phyloP scores from a whole-genome alignment of 805 yeast species.

The Naumovozyma baii region DNA sequence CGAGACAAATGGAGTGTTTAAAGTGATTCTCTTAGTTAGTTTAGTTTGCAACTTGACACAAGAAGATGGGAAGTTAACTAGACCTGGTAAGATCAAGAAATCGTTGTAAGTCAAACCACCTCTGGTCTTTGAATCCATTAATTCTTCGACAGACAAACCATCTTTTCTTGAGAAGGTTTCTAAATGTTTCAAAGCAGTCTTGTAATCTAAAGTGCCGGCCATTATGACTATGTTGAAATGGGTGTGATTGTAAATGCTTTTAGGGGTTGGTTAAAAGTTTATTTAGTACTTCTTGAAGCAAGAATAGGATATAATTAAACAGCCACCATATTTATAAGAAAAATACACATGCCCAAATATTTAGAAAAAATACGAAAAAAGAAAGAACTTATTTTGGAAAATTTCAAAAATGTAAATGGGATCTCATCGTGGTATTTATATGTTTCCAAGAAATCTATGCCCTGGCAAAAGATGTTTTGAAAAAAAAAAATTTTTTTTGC shows the following conservation, averaged over 20 bases:
- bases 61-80: conserved; percentile 78
- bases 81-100: conserved; percentile 90
- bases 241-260: not conserved
- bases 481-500: not conserved
- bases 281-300: not conserved
- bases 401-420: not conserved
- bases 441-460: not conserved
- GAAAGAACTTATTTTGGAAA: not conserved
- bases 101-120: conserved; percentile 98
- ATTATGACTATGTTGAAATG: no score
- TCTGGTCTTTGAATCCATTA: conserved; percentile 81
- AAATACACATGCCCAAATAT: conserved; percentile 6
- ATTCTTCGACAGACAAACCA: conserved; percentile 72
- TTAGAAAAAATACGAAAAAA: not conserved
- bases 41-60: conserved; percentile 71
- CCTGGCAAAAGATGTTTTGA: not conserved
- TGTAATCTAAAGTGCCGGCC: conserved; percentile 31
- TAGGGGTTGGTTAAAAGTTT: not conserved
- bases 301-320: conserved; percentile 3
- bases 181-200: conserved; percentile 62
- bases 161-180: conserved; percentile 60
- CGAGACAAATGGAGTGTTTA: conserved; percentile 91
- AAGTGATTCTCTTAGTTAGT: conserved; percentile 82
- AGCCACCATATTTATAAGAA: conserved; percentile 6
- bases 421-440: conserved; percentile 1